These are phyloP conservation scores for Calonectria pseudoreteaudii DNA, from an alignment of 2,329 filamentous ascomycete species.

Conservation along the genomic window DNA sequence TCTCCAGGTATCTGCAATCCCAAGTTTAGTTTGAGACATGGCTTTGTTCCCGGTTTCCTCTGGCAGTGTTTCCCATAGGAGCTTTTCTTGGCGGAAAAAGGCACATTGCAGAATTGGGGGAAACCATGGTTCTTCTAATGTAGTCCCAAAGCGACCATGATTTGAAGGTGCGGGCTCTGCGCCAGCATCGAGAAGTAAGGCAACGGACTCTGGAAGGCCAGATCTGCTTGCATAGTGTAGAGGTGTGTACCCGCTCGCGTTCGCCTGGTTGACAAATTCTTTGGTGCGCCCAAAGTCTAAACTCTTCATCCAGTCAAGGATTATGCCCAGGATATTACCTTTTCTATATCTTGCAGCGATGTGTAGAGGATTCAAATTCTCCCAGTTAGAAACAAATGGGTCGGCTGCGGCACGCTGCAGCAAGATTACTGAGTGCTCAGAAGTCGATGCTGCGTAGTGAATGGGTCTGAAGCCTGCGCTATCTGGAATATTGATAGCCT, in stretches of 20 bases:
- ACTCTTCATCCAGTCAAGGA: slow-evolving; percentile 28
- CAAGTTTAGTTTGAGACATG: slow-evolving; percentile 8
- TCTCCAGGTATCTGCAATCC: slow-evolving; percentile 9
- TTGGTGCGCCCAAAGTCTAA: not conserved
- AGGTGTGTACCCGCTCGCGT: slow-evolving; percentile 27
- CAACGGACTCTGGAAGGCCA: slow-evolving; percentile 24
- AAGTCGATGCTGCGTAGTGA: slow-evolving; percentile 32
- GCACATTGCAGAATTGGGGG: slow-evolving; percentile 35
- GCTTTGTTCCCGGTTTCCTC: not conserved
- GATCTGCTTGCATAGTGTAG: slow-evolving; percentile 36
- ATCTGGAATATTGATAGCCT: slow-evolving; percentile 15
- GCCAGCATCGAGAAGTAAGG: slow-evolving; percentile 28
- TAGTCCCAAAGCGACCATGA: not conserved
- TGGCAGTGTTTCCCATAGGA: slow-evolving; percentile 18
- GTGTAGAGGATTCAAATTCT: slow-evolving; percentile 32
- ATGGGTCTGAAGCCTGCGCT: slow-evolving; percentile 25
- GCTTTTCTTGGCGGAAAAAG: slow-evolving; percentile 26
- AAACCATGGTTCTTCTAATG: slow-evolving; percentile 20
- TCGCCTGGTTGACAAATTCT: slow-evolving; percentile 24
- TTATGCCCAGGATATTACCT: slow-evolving; percentile 25
- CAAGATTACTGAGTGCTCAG: slow-evolving; percentile 11
- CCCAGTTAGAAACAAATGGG: slow-evolving; percentile 25
- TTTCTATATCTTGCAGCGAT: slow-evolving; percentile 32
- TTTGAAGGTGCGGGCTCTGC: slow-evolving; percentile 23
- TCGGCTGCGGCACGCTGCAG: slow-evolving; percentile 29